phyloP scores from a whole-genome alignment of 257 asterid genomes.

The Penstemon eatonii region DNA sequence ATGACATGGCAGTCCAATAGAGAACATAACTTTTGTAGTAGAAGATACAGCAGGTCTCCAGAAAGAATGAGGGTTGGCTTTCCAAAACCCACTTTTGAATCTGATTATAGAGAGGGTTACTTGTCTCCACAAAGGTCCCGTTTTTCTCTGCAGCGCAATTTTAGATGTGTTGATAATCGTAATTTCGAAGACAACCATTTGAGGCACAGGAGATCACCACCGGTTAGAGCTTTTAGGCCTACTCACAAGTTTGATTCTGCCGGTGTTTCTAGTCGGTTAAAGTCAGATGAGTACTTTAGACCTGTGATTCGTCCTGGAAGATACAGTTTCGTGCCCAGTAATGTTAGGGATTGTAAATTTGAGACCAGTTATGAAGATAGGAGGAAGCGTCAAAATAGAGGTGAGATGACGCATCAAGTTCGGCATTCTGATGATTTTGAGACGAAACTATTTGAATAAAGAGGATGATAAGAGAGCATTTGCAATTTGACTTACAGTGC shows the following conservation, averaged over 20 bases:
- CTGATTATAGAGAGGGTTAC: constrained; percentile 52
- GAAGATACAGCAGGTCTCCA: constrained; percentile 64
- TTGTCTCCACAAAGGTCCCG: constrained; percentile 55
- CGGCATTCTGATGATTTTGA: constrained; percentile 33
- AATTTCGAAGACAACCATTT: constrained; percentile 40
- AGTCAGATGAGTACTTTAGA: constrained; percentile 49
- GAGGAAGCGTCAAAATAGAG: constrained; percentile 41
- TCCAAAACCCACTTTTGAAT: constrained; percentile 45
- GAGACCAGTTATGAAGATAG: constrained; percentile 41
- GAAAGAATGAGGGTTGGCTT: constrained; percentile 53
- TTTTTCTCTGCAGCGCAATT: constrained; percentile 46
- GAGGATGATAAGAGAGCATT: constrained; percentile 37
- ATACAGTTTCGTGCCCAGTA: constrained; percentile 33
- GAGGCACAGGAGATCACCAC: constrained; percentile 58
- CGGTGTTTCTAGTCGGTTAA: constrained; percentile 43
- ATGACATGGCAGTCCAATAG: constrained; percentile 59
- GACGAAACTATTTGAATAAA: constrained; percentile 28
- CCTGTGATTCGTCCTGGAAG: constrained; percentile 42
- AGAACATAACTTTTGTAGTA: constrained; percentile 41
- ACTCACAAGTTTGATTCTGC: constrained; percentile 42
- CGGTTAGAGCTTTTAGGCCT: constrained; percentile 41
- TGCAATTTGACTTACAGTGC: constrained; percentile 28
- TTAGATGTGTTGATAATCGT: constrained; percentile 49
- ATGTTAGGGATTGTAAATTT: constrained; percentile 33
- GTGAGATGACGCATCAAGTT: constrained; percentile 36